These are phyloP conservation scores for Botrytis hyacinthi DNA, from an alignment of 2,329 filamentous ascomycete genomes.

Conservation along the genomic window DNA sequence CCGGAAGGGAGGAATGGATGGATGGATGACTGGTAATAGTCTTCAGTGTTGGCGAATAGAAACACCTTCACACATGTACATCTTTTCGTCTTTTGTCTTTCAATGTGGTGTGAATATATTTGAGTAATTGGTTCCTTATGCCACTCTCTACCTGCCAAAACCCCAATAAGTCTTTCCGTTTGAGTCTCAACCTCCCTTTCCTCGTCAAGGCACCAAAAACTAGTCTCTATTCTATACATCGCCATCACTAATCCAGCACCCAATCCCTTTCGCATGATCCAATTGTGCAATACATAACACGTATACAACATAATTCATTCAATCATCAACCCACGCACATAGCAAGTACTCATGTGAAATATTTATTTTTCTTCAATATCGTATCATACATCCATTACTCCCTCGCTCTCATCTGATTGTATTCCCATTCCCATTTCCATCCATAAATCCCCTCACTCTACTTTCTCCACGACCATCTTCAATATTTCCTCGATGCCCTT, in stretches of 20 bases:
- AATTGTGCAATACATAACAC: not conserved
- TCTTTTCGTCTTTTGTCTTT: not conserved
- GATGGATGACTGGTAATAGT: not conserved
- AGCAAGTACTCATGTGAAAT: not conserved
- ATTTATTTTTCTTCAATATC: not conserved
- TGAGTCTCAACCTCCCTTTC: not conserved
- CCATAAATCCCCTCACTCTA: constrained; percentile 30
- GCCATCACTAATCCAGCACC: not conserved
- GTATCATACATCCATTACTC: constrained; percentile 8
- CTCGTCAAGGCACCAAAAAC: not conserved
- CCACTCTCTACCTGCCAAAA: not conserved
- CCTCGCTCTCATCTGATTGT: too few species aligned
- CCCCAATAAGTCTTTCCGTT: not conserved
- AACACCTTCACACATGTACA: not conserved
- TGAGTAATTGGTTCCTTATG: not conserved
- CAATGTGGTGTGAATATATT: not conserved
- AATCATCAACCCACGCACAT: not conserved
- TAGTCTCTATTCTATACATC: not conserved
- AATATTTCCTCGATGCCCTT: constrained; percentile 78
- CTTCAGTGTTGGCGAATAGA: not conserved
- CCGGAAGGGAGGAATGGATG: not conserved
- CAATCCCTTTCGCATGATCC: not conserved
- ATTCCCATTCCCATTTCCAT: not conserved
- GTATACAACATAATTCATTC: not conserved
- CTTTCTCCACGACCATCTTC: constrained; percentile 65